Conservation (phyloP, 1,284 basidiomycete genomes). For the Prillingera fragicola region DNA sequence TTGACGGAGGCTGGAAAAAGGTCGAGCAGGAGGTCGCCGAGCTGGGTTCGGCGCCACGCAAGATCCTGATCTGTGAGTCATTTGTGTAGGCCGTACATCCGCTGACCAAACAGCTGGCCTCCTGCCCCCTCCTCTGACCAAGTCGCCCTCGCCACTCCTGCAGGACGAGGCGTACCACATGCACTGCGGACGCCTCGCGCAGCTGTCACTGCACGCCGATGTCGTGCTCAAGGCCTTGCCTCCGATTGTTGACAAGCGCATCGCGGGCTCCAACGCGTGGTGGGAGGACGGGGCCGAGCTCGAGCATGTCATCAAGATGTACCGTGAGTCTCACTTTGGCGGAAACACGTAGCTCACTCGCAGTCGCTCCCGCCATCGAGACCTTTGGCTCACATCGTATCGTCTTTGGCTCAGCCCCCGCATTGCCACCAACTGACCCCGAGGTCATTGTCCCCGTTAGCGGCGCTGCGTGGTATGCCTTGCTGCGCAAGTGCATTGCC, state of each 20-base stretch:
- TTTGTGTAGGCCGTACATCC: background rate
- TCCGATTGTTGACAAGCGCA: conserved; percentile 58
- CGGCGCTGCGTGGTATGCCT: conserved; percentile 69
- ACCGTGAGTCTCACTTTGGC: conserved; percentile 57
- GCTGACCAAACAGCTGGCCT: conserved; percentile 59
- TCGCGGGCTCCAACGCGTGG: conserved; percentile 43
- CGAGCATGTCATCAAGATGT: conserved; percentile 79
- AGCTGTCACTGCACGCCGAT: conserved; percentile 69
- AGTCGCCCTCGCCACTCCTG: conserved; percentile 64
- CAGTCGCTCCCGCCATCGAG: conserved; percentile 55
- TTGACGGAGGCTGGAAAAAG: conserved; percentile 29
- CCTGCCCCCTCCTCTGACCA: conserved; percentile 73
- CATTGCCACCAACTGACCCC: conserved; percentile 22
- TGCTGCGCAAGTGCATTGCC: conserved; percentile 70
- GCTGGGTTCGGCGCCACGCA: conserved; percentile 50
- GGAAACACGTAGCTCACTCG: background rate
- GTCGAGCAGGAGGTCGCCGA: conserved; percentile 10
- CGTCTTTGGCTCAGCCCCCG: conserved; percentile 55
- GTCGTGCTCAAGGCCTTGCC: conserved; percentile 72
- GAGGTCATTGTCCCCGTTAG: conserved; percentile 47
- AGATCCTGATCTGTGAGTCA: conserved; percentile 67
- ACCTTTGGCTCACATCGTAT: conserved; percentile 58
- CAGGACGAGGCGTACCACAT: conserved; percentile 68
- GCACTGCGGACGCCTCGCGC: conserved; percentile 67
- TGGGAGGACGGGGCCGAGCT: conserved; percentile 58